These are phyloP conservation scores for Taphrina flavorubra DNA, from an alignment of 1,139 yeast genomes.

Conservation along the genomic window DNA sequence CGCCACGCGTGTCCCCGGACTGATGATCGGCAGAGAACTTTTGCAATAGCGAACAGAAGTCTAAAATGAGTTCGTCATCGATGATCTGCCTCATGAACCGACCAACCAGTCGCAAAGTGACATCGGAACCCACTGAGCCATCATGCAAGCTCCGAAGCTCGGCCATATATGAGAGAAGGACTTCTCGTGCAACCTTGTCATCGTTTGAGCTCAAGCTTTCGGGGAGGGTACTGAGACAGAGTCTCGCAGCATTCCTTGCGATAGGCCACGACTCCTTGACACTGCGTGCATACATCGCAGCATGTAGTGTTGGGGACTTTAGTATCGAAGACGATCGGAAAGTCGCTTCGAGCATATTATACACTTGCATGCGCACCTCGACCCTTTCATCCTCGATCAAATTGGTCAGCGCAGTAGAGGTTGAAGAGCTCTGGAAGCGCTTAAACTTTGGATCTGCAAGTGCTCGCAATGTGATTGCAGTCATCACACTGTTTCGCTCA, in stretches of 20 bases:
- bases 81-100: background rate
- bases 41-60: background rate
- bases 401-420: conserved; percentile 3
- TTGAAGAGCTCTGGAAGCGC: conserved; percentile 12
- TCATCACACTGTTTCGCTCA: conserved; percentile 21
- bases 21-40: conserved; percentile 1
- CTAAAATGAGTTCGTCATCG: background rate
- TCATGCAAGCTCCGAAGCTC: background rate
- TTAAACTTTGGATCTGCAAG: conserved; percentile 26
- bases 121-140: conserved; percentile 15
- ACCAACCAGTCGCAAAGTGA: conserved; percentile 21
- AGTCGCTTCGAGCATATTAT: background rate
- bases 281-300: background rate
- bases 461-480: conserved; percentile 27
- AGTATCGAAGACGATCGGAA: conserved; percentile 2
- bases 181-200: background rate
- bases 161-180: background rate
- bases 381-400: conserved; percentile 17
- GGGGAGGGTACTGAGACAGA: conserved; percentile 19
- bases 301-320: conserved; percentile 6
- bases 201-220: background rate
- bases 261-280: conserved; percentile 27
- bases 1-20: conserved; percentile 4
- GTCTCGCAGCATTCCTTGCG: conserved; percentile 13
- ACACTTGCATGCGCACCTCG: conserved; percentile 24